Conservation (phyloP, 2,329 filamentous ascomycete species). For the Aspergillus sp. region DNA sequence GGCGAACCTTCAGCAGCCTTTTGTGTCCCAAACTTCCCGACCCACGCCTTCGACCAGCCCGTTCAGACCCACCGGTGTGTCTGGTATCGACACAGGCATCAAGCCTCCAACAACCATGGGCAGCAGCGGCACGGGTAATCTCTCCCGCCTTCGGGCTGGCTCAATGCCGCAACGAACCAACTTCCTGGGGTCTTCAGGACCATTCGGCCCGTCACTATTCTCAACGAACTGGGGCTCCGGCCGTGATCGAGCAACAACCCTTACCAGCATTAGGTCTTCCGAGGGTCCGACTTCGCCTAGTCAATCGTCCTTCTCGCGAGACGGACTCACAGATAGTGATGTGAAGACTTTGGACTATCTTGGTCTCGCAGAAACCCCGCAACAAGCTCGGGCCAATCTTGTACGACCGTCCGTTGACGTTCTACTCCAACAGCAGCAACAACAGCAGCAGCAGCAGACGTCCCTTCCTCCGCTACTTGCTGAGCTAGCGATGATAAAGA, state of each 20-base stretch:
- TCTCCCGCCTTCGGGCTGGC: constrained; percentile 84
- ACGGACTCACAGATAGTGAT: constrained; percentile 81
- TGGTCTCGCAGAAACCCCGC: constrained; percentile 89
- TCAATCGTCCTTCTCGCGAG: constrained; percentile 80
- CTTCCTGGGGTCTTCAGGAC: constrained; percentile 59
- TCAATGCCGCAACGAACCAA: constrained; percentile 89
- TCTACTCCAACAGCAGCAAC: constrained; percentile 51
- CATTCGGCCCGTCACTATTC: constrained; percentile 89
- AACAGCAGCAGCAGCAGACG: constrained; percentile 51
- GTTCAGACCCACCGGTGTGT: constrained; percentile 65
- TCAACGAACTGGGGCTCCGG: constrained; percentile 78
- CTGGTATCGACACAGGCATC: constrained; percentile 41
- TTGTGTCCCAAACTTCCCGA: constrained; percentile 75
- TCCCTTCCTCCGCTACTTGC: constrained; percentile 61
- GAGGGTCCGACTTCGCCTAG: constrained; percentile 86
- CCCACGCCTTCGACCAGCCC: constrained; percentile 85
- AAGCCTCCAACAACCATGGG: constrained; percentile 44
- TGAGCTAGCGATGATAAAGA: constrained; percentile 72
- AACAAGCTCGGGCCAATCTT: constrained; percentile 72
- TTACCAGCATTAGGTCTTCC: constrained; percentile 83
- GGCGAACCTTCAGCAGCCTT: constrained; percentile 54
- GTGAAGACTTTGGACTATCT: constrained; percentile 95
- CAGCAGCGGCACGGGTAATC: constrained; percentile 66
- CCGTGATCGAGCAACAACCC: constrained; percentile 80
- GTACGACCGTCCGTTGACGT: constrained; percentile 60